phyloP scores from a whole-genome alignment of 805 yeast species.

The Candida endomychidarum region DNA sequence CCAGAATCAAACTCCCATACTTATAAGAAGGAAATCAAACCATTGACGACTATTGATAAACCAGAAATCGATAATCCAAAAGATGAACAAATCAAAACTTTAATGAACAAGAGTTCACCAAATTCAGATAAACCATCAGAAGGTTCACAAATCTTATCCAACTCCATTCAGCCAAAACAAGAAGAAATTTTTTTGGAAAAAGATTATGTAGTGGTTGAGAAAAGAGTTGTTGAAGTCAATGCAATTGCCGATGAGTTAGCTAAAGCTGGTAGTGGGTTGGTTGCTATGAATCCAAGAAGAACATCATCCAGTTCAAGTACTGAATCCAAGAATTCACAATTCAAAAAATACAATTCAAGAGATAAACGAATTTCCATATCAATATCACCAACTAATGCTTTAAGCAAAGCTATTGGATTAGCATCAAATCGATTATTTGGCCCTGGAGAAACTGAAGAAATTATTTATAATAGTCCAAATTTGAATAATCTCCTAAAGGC shows the following conservation, averaged over 20 bases:
- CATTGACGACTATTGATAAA: constrained; percentile 5
- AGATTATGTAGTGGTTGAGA: constrained; percentile 93
- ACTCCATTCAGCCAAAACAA: constrained; percentile 16
- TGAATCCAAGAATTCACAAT: constrained; percentile 11
- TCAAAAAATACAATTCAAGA: constrained; percentile 42
- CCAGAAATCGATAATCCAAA: constrained; percentile 11
- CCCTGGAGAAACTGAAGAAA: constrained; percentile 8
- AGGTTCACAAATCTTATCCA: constrained; percentile 21
- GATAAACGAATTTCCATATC: constrained; percentile 68
- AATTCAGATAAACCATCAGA: constrained; percentile 28
- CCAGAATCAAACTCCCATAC: constrained; percentile 1
- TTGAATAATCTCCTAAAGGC: constrained; percentile 23
- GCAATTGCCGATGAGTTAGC: constrained; percentile 93
- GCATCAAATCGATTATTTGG: constrained; percentile 90
- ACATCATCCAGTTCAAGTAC: constrained; percentile 26
- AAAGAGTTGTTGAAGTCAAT: constrained; percentile 91
- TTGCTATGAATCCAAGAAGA: constrained; percentile 41
- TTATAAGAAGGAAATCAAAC: constrained; percentile 5
- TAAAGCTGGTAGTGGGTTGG: constrained; percentile 52
- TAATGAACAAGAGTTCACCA: constrained; percentile 46
- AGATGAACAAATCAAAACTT: constrained; percentile 47
- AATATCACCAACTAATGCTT: constrained; percentile 81
- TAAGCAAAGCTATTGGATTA: constrained; percentile 81
- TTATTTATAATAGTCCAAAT: constrained; percentile 21
- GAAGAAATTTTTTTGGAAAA: constrained; percentile 62